Evolutionary conservation across 2,329 filamentous ascomycete genomes (phyloP), one percentile per base, ranked within the genome.

Genomic region (Trichoderma brevicompactum): DNA sequence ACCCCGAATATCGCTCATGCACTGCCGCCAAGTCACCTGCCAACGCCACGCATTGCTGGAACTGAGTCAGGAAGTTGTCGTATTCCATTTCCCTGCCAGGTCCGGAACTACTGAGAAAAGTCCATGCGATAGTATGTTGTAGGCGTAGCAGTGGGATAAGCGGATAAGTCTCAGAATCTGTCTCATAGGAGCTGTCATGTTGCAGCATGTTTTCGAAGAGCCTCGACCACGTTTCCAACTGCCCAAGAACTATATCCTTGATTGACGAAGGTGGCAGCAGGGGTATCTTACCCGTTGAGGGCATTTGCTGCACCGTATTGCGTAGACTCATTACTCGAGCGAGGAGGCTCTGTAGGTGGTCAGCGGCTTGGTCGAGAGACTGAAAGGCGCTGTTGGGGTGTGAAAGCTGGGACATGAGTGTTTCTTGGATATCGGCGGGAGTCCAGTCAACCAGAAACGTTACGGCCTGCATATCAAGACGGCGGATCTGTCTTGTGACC

Each of bases 1-100:
- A 60, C 15, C 56, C 56, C 9, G 56, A 60, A 19, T 60, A 60
- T 23, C 44, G 44, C 44, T 34, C 36, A 60, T 60, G 56, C 15
- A 15, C 56, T 32, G 56, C 44, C 5, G 23, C 19, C 5, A 60
- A 15, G 10, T 50, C 44, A 2, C 36, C 19, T 8, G 56, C 56
- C 8, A 60, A 60, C 0, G 32, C 44, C 13, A 60, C 44, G 19
- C 44, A 50, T 41, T 60, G 44, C 19, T 50, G 56, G 34, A 60
- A 60, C 34, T 60, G 56, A 15, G 44, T 13, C 8, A 50, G 19
- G 19, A 50, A 50, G 13, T 41, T 50, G 56, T 60, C 56, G 12
- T 41, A 60, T 32, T 60, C 44, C 44, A 60, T 17, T 50, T 60
- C 56, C 15, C 56, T 60, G 5, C 56, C 44, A n/a, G 54, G 2